These are phyloP conservation scores for Acidiella bohemica DNA, from an alignment of 495 filamentous ascomycete genomes.

Conservation along the genomic window DNA sequence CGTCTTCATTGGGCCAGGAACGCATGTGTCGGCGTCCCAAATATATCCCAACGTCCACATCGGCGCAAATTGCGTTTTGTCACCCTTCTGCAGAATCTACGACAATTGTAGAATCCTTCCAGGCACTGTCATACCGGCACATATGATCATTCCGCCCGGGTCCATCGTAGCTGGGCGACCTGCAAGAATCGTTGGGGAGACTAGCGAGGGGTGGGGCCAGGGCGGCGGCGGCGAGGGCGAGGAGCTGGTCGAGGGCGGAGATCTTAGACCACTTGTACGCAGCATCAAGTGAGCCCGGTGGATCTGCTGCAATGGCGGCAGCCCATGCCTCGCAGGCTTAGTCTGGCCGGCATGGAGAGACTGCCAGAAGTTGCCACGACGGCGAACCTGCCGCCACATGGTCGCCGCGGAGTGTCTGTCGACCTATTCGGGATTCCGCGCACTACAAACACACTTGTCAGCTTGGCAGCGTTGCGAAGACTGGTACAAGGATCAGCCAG, in stretches of 20 bases:
- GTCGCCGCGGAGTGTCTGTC: too few species aligned
- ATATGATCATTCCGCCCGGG: constrained; percentile 85
- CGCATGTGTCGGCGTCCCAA: constrained; percentile 7
- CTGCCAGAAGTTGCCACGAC: too few species aligned
- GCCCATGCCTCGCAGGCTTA: too few species aligned
- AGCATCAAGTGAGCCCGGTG: constrained; percentile 28
- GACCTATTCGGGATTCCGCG: too few species aligned
- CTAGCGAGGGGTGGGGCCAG: constrained; percentile 64
- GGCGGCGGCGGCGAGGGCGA: constrained; percentile 29
- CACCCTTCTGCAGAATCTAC: constrained; percentile 79
- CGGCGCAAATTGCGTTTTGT: constrained; percentile 56
- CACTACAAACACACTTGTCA: too few species aligned
- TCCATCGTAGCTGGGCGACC: constrained; percentile 73
- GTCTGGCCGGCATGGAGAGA: too few species aligned
- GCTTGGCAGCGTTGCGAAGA: too few species aligned
- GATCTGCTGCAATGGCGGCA: too few species aligned
- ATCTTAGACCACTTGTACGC: constrained; percentile 30
- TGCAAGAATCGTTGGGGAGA: constrained; percentile 69
- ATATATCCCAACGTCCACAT: constrained; percentile 58
- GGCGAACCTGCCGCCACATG: too few species aligned
- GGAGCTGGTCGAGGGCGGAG: constrained; percentile 30
- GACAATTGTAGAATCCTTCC: constrained; percentile 78
- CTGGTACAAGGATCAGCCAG: too few species aligned
- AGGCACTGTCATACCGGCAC: constrained; percentile 63
- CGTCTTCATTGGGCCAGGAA: constrained; percentile 65